Evolutionary conservation across 805 yeast genomes (phyloP).

Genomic region (Yamadazyma sp.): DNA sequence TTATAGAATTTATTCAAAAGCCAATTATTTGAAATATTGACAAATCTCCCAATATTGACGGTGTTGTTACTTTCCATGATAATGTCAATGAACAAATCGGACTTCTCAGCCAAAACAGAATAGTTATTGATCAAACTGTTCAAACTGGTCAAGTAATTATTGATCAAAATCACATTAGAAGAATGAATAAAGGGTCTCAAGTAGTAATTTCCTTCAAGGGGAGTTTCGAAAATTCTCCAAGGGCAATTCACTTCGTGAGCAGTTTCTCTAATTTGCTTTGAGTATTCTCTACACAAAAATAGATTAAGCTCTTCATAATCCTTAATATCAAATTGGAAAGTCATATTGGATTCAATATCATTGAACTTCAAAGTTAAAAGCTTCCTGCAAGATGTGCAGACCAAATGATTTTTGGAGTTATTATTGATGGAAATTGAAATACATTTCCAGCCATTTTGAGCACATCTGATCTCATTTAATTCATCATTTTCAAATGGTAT

Average conservation of each 20-base stretch:
- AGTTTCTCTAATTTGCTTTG: slow-evolving; percentile 18
- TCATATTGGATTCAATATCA: slow-evolving; percentile 8
- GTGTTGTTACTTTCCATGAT: neutral
- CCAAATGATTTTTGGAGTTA: slow-evolving; percentile 26
- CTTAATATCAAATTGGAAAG: slow-evolving; percentile 15
- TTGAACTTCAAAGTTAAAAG: slow-evolving; percentile 29
- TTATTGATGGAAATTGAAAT: slow-evolving; percentile 24
- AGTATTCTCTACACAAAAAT: slow-evolving; percentile 23
- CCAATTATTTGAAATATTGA: slow-evolving; percentile 29
- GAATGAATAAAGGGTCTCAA: slow-evolving; percentile 27
- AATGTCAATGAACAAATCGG: slow-evolving; percentile 4
- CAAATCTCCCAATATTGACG: slow-evolving; percentile 10
- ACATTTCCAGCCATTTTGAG: slow-evolving; percentile 54
- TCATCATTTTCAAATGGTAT: slow-evolving; percentile 10
- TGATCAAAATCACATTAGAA: slow-evolving; percentile 27
- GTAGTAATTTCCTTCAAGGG: slow-evolving; percentile 32
- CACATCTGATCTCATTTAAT: slow-evolving; percentile 47
- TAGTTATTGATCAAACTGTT: slow-evolving; percentile 25
- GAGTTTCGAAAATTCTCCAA: slow-evolving; percentile 36
- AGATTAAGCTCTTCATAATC: slow-evolving; percentile 24
- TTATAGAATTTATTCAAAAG: slow-evolving; percentile 26
- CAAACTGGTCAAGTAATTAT: slow-evolving; percentile 26
- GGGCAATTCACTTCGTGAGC: slow-evolving; percentile 34
- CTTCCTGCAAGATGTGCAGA: slow-evolving; percentile 31
- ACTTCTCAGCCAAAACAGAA: neutral